Evolutionary conservation across 441 rosid species (phyloP).

Genomic region (Gossypium lobatum): DNA sequence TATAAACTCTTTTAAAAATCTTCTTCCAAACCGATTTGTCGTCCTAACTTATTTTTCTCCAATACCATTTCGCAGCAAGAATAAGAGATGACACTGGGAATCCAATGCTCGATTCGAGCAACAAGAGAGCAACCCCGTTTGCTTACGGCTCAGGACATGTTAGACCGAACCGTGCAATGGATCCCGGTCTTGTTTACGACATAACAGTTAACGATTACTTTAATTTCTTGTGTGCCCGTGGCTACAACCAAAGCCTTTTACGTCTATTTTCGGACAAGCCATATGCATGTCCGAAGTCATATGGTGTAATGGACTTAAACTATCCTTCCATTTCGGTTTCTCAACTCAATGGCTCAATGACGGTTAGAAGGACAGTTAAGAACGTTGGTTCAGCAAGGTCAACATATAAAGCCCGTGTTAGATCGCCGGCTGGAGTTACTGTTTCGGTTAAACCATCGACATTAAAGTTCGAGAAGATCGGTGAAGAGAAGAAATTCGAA

Average conservation of each 20-base stretch:
- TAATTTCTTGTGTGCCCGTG: constrained; percentile 46
- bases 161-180: constrained; percentile 38
- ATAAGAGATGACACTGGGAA: constrained; percentile 17
- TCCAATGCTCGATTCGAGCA: constrained; percentile 26
- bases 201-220: constrained; percentile 31
- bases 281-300: constrained; percentile 31
- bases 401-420: constrained; percentile 27
- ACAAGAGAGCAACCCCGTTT: constrained; percentile 42
- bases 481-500: constrained; percentile 43
- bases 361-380: constrained; percentile 34
- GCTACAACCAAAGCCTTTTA: constrained; percentile 30
- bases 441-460: constrained; percentile 29
- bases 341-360: constrained; percentile 8
- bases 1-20: background rate
- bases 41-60: background rate
- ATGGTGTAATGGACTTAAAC: constrained; percentile 42
- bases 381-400: constrained; percentile 48
- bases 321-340: constrained; percentile 66
- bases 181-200: constrained; percentile 70
- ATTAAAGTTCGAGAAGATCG: constrained; percentile 27
- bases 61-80: constrained; percentile 26
- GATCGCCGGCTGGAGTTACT: constrained; percentile 29
- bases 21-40: background rate
- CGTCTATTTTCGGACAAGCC: constrained; percentile 17
- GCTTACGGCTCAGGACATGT: constrained; percentile 63